A percentile compares a stretch with the other conserved stretches of the same genome.
phyloP scores from a whole-genome alignment of 768 basidiomycete species.

The Panus rudis region DNA sequence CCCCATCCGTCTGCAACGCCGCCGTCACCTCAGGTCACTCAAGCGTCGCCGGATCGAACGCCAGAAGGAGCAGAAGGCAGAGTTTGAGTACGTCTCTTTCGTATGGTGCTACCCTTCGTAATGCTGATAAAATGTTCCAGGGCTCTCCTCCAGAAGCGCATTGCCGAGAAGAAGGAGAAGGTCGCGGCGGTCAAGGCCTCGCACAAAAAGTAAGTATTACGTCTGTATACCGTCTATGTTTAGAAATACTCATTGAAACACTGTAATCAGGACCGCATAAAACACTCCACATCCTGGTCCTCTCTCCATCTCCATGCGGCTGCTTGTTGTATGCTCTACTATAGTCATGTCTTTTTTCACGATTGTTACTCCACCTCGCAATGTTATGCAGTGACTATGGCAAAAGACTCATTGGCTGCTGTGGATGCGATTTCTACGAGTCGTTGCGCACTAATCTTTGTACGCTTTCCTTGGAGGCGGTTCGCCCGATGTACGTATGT shows the following conservation, averaged over 20 bases:
- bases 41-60: constrained; percentile 81
- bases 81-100: constrained; percentile 67
- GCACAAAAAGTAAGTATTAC: constrained; percentile 64
- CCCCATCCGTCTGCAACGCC: constrained; percentile 91
- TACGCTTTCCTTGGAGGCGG: no score
- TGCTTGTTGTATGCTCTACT: no score
- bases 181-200: constrained; percentile 81
- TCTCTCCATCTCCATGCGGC: no score
- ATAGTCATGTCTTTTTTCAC: constrained; percentile 24
- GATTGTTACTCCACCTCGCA: constrained; percentile 15
- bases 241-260: no score
- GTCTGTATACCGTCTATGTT: no score
- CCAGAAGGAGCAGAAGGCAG: constrained; percentile 93
- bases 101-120: constrained; percentile 1
- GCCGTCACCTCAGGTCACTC: constrained; percentile 85
- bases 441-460: no score
- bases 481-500: no score
- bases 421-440: no score
- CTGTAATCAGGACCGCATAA: no score
- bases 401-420: no score
- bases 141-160: constrained; percentile 75
- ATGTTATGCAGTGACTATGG: constrained; percentile 19
- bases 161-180: constrained; percentile 91
- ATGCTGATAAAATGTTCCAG: constrained; percentile 26
- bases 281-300: no score